Base-by-base conservation (phyloP, 164 flowering plant species). In the Annona squamosa region DNA sequence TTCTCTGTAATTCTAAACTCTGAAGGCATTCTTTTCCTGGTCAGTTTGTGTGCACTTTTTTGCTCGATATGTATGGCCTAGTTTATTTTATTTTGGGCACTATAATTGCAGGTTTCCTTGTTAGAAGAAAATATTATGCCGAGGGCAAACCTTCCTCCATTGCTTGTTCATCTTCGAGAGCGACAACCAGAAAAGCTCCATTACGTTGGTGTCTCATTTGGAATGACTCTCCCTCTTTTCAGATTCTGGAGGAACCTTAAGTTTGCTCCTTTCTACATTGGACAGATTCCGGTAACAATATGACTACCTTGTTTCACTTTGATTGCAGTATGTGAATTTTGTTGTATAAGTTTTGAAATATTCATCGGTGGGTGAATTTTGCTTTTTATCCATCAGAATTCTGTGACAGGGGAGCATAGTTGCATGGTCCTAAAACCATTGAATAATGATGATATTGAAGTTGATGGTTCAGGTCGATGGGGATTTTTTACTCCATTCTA, bases 191-290 rank as follows among this genome's bases (percentile, higher is more conserved):
- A 96, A 74, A 92, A 84, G 78, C 97, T 96, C 67, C 97, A 96
- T 77, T 96, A 90, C 64, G 63, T 96, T 81, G 97, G 97, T 80
- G 99, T 93, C 71, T 96, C 99, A 19, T 96, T 93, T 84, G 99
- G 99, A 68, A 89, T 96, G n/a, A 96, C 98, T 5, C 81, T 79
- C 74, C 95, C 89, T 79, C 93, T 96, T 46, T 88, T 88, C 66
- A 89, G 94, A 63, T 96, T 96, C 78, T 96, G 99, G 99, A 87
- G 84, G 76, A 92, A 79, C 77, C 97, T 83, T 74, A 89, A 87
- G 73, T 96, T 96, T 84, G 89, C 85, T 78, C 99, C 99, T 6
- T 96, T 96, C 80, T 93, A 88, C 77, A 85, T 96, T 78, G 82
- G 92, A 75, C 91, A 86, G 66, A 85, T 85, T 79, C 90, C 87